phyloP scores from a whole-genome alignment of 1,284 basidiomycete genomes.

The Rhodotorula sp. region DNA sequence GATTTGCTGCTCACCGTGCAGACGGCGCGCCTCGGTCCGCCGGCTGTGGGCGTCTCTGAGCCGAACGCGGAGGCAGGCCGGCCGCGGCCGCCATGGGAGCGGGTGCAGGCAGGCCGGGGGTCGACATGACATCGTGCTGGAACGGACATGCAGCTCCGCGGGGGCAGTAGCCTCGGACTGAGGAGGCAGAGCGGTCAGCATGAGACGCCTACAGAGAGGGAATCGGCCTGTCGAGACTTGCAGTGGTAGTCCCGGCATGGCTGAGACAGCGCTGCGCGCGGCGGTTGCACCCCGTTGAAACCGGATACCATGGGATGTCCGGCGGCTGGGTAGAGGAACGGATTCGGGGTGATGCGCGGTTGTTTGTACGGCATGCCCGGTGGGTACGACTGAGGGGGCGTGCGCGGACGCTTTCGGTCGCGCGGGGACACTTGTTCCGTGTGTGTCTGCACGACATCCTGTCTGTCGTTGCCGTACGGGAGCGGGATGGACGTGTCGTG shows the following conservation, averaged over 20 bases:
- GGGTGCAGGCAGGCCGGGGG: not conserved
- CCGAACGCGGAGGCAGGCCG: too few relatives aligned
- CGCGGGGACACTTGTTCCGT: not conserved
- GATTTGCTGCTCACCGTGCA: too few relatives aligned
- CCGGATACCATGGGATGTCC: not conserved
- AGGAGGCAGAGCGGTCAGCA: conserved; percentile 22
- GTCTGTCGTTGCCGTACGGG: not conserved
- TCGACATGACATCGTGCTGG: conserved; percentile 67
- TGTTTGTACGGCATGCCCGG: not conserved
- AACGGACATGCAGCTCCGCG: conserved; percentile 87
- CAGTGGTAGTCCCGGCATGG: conserved; percentile 82
- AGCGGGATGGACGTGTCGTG: conserved; percentile 8
- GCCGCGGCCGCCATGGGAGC: not conserved
- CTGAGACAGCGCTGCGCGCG: not conserved
- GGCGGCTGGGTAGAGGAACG: not conserved
- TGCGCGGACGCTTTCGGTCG: not conserved
- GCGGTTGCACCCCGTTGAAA: not conserved
- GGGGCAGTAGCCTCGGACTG: conserved; percentile 85
- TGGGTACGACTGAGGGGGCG: not conserved
- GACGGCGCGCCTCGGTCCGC: too few relatives aligned
- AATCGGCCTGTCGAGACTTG: conserved; percentile 53
- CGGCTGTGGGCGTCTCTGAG: too few relatives aligned
- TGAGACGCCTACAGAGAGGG: not conserved
- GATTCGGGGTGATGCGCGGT: not conserved
- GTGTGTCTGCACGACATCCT: not conserved